Percentiles rank a stretch among this genome's conserved stretches.
Conservation (phyloP, 1,284 basidiomycete species). For the Cryptococcus maquisensis region DNA sequence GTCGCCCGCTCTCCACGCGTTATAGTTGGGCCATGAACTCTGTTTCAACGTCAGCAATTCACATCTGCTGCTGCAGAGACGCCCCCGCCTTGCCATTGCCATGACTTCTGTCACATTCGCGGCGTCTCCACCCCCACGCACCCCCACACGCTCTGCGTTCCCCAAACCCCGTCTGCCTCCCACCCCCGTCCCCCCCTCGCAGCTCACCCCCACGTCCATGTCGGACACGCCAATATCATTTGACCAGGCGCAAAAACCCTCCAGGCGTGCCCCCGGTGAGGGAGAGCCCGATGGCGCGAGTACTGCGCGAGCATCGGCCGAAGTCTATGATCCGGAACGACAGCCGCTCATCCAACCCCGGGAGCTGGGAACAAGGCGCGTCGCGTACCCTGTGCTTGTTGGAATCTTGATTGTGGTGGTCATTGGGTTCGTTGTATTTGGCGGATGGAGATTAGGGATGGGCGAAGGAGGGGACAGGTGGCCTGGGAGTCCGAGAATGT, state of each 20-base stretch:
- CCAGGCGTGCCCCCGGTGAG: not conserved
- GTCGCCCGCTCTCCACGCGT: too few relatives aligned
- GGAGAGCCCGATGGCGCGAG: too few relatives aligned
- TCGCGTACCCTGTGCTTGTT: constrained; percentile 12
- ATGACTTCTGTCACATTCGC: constrained; percentile 16
- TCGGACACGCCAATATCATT: not conserved
- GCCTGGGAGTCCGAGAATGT: constrained; percentile 24
- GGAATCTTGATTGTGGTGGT: constrained; percentile 5
- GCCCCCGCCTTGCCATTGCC: not conserved
- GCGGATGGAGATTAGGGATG: constrained; percentile 27
- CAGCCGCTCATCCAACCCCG: constrained; percentile 20
- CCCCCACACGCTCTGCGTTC: constrained; percentile 12
- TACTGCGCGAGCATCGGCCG: not conserved
- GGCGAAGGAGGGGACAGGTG: constrained; percentile 29
- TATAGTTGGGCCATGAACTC: not conserved
- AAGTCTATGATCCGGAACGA: constrained; percentile 18
- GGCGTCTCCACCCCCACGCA: constrained; percentile 3
- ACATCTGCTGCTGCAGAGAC: not conserved
- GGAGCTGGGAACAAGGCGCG: constrained; percentile 1
- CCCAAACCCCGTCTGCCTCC: constrained; percentile 2
- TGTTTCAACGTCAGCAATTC: too few relatives aligned
- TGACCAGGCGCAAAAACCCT: not conserved
- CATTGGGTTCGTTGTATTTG: constrained; percentile 18
- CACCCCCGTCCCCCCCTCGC: not conserved
- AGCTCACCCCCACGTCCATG: not conserved